Evolutionary conservation across 2,329 filamentous ascomycete species (phyloP).

Genomic region (Phoma herbarum): DNA sequence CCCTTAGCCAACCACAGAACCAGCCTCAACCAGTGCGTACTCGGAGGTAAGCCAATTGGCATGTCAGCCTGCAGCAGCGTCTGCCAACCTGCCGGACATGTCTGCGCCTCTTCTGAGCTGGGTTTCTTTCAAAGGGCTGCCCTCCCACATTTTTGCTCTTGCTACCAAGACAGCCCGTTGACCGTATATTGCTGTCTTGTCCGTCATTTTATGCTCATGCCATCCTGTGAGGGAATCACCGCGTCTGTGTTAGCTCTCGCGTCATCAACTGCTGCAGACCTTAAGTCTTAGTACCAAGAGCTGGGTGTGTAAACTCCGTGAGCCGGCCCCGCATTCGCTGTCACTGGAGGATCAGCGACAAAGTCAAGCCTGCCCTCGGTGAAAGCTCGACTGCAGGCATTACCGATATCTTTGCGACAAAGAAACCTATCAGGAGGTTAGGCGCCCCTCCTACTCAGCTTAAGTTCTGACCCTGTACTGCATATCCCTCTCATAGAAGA

Average conservation of each 20-base stretch:
- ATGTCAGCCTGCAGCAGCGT: conserved; percentile 30
- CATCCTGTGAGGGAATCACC: neutral
- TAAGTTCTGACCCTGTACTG: conserved; percentile 28
- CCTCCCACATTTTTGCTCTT: conserved; percentile 16
- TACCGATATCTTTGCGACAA: conserved; percentile 15
- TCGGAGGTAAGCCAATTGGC: conserved; percentile 32
- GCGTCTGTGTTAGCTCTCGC: conserved; percentile 23
- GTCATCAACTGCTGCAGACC: conserved; percentile 28
- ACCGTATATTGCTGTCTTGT: conserved; percentile 6
- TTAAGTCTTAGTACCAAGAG: conserved; percentile 26
- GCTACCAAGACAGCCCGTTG: conserved; percentile 12
- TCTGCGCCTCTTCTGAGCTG: conserved; percentile 34
- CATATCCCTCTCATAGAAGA: conserved; percentile 15
- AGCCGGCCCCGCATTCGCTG: conserved; percentile 44
- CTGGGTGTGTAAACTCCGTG: conserved; percentile 30
- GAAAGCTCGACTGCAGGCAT: conserved; percentile 13
- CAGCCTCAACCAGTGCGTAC: conserved; percentile 25
- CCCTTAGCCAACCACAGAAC: conserved; percentile 31
- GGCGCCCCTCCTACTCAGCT: conserved; percentile 18
- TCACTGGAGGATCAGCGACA: conserved; percentile 33
- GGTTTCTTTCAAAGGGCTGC: conserved; percentile 20
- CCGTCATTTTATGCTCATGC: conserved; percentile 7
- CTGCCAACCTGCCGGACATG: conserved; percentile 26
- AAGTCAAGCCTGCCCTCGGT: conserved; percentile 22
- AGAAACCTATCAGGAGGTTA: conserved; percentile 24